Conservation (phyloP, 306 rosid genomes). For the Pyrus communis region DNA sequence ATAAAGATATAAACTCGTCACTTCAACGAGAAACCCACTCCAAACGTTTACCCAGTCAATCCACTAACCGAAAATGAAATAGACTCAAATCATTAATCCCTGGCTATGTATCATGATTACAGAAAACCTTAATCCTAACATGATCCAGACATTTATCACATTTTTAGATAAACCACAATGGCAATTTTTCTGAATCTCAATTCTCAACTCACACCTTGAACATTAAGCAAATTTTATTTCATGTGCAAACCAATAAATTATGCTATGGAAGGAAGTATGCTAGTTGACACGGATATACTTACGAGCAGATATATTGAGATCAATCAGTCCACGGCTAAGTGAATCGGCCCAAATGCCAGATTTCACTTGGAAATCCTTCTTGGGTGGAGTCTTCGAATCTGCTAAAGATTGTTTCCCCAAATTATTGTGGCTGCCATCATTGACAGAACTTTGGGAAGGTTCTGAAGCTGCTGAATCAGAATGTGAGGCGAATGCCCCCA, state of each 20-base stretch:
- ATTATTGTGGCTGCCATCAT: conserved; percentile 25
- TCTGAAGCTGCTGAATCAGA: conserved; percentile 52
- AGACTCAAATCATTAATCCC: not conserved
- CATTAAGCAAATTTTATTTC: not conserved
- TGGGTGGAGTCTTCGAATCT: conserved; percentile 37
- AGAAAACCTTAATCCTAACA: not conserved
- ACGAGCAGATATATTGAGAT: conserved; percentile 96
- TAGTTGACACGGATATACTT: conserved; percentile 33
- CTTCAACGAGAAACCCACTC: too few relatives aligned
- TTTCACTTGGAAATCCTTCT: conserved; percentile 76
- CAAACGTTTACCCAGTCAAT: too few relatives aligned
- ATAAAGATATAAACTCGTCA: too few relatives aligned
- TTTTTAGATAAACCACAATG: not conserved
- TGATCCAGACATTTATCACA: not conserved
- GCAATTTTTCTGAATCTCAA: not conserved
- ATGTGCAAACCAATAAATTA: not conserved
- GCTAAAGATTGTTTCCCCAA: conserved; percentile 33
- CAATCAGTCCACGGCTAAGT: conserved; percentile 93
- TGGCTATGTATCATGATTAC: not conserved
- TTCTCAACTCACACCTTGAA: not conserved
- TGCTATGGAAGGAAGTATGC: not conserved
- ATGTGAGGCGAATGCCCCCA: conserved; percentile 66
- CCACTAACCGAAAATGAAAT: not conserved
- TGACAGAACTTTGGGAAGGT: conserved; percentile 40
- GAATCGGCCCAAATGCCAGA: conserved; percentile 99